These are phyloP conservation scores for Cladosporium sp. DNA, from an alignment of 2,329 filamentous ascomycete species.

Conservation along the genomic window DNA sequence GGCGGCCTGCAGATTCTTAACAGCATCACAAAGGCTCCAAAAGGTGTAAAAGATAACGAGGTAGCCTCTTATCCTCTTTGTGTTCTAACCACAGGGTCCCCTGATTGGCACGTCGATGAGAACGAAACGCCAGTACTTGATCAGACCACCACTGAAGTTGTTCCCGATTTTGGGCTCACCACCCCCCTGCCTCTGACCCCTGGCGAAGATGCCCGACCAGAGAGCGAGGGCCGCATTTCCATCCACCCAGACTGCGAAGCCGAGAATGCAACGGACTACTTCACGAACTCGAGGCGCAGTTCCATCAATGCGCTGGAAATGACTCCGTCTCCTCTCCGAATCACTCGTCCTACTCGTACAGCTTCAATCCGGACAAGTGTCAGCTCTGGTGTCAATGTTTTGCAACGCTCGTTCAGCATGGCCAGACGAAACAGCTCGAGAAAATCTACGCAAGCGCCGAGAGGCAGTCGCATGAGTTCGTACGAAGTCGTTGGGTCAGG, in stretches of 20 bases:
- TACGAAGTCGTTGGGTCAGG: conserved; percentile 43
- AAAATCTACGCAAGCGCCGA: conserved; percentile 20
- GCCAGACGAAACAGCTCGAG: conserved; percentile 28
- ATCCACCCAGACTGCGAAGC: conserved; percentile 51
- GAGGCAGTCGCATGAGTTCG: conserved; percentile 29
- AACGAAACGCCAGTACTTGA: not conserved
- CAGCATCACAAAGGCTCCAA: conserved; percentile 61
- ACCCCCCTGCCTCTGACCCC: conserved; percentile 1
- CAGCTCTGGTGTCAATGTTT: conserved; percentile 26
- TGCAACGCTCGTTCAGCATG: conserved; percentile 33
- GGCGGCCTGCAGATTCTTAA: conserved; percentile 70
- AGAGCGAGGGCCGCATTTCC: conserved; percentile 29
- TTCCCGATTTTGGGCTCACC: not conserved
- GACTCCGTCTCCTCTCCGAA: conserved; percentile 23
- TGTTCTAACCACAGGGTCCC: conserved; percentile 32
- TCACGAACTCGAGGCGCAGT: conserved; percentile 28
- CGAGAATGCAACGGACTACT: conserved; percentile 40
- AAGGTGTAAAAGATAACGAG: conserved; percentile 59
- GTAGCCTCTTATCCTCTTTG: conserved; percentile 61
- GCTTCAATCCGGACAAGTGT: conserved; percentile 40
- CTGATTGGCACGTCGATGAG: conserved; percentile 3
- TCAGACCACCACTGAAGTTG: not conserved
- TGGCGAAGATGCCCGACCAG: not conserved
- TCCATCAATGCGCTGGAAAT: conserved; percentile 26
- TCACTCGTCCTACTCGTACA: conserved; percentile 30